Evolutionary conservation across 2,329 filamentous ascomycete species (phyloP), one percentile per base, ranked within the genome.

Genomic region (Penicillium polonicum): DNA sequence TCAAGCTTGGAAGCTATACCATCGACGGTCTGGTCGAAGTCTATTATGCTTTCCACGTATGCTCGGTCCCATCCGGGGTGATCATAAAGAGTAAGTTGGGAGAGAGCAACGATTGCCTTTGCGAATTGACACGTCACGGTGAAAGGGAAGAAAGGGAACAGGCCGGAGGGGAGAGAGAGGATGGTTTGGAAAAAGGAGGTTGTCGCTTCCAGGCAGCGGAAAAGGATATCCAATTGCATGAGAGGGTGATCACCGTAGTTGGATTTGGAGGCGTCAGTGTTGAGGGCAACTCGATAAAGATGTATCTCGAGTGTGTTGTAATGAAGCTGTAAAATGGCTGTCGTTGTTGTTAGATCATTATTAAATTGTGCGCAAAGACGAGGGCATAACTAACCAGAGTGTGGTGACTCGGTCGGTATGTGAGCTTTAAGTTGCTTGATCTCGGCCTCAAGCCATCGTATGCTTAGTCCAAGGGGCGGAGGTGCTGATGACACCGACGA

Each of bases 171-270:
- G 0, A 85, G 68, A 0, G 73, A 65, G 2, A 80, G 71, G 75
- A 81, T 82, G 38, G 72, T 72, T 2, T 82, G 76, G 48, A 85
- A 83, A 71, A 80, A 85, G 0, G 69, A 67, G 38, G 76, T 78
- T 0, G 84, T 65, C 1, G 82, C 79, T 17, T 74, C 70, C 44
- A 79, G 78, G 4, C 80, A 80, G 25, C 78, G 77, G 60, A 80
- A 82, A 10, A 85, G 78, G 3, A 78, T 71, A 55, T 84, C 80
- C 2, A 84, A 72, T 0, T 78, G 75, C 0, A 79, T 78, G 0
- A 78, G 69, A 1, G 72, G 70, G 4, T 64, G 60, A 31, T 60
- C 55, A 6, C 75, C 74, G 2, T 74, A 73, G 2, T 75, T 66
- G 0, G 74, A 67, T 0, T 76, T 75, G 1, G 82, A 71, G 0